Evolutionary conservation across 2,329 filamentous ascomycete species (phyloP).

Genomic region (Alternaria arbusti): DNA sequence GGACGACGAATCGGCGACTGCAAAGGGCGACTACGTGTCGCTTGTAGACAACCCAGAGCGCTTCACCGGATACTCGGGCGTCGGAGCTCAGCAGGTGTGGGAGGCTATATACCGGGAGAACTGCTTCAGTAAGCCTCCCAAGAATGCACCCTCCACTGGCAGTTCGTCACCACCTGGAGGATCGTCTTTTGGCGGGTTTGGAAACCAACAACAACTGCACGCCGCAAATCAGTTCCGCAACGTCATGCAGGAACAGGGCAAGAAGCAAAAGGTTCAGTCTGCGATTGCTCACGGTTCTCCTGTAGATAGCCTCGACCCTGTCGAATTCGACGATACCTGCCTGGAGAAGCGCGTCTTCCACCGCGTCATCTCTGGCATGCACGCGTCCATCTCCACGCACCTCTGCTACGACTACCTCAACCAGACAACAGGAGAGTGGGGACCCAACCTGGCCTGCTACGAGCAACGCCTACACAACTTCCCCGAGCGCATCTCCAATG

Average conservation of each 20-base stretch:
- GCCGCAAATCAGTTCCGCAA: constrained; percentile 67
- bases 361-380: constrained; percentile 94
- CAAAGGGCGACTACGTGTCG: constrained; percentile 96
- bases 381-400: constrained; percentile 95
- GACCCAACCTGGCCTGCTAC: constrained; percentile 89
- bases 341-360: constrained; percentile 99
- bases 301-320: constrained; percentile 65
- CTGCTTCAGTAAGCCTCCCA: constrained; percentile 72
- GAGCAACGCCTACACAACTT: constrained; percentile 80
- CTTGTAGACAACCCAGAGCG: constrained; percentile 91
- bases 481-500: constrained; percentile 91
- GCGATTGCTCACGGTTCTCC: constrained; percentile 60
- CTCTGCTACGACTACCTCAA: constrained; percentile 96
- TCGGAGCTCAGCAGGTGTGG: constrained; percentile 89
- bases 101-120: constrained; percentile 97
- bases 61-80: constrained; percentile 91
- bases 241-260: constrained; percentile 65
- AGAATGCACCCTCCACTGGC: constrained; percentile 40
- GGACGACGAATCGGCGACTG: constrained; percentile 85
- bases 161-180: constrained; percentile 48
- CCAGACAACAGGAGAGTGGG: constrained; percentile 92
- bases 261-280: constrained; percentile 66
- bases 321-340: constrained; percentile 88
- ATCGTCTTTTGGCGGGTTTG: constrained; percentile 51
- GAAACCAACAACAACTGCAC: constrained; percentile 54